These are phyloP conservation scores for Bacidia gigantensis DNA, from an alignment of 495 filamentous ascomycete species.

Conservation along the genomic window DNA sequence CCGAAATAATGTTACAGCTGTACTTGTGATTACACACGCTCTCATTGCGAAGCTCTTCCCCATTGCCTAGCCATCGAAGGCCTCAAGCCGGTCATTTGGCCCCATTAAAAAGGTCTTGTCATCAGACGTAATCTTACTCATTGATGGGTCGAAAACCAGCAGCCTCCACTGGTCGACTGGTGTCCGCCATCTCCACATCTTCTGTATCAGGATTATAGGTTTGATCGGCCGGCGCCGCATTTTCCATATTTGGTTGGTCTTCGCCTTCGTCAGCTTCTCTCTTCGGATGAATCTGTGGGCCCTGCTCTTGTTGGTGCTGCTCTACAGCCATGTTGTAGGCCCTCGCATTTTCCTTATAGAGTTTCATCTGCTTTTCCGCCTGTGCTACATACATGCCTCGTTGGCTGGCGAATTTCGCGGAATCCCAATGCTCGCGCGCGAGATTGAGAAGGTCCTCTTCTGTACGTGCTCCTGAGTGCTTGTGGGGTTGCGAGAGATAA, in stretches of 20 bases:
- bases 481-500: constrained; percentile 2
- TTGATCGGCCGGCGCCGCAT: constrained; percentile 15
- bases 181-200: constrained; percentile 20
- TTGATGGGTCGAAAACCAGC: constrained; percentile 29
- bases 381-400: constrained; percentile 28
- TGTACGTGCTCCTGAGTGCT: constrained; percentile 7
- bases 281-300: constrained; percentile 17
- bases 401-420: constrained; percentile 25
- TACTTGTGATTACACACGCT: too few relatives aligned
- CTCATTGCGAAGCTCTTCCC: too few relatives aligned
- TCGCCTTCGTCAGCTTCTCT: constrained; percentile 12
- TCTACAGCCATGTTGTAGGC: neutral
- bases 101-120: neutral
- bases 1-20: too few relatives aligned
- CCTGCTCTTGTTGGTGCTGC: neutral
- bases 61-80: too few relatives aligned
- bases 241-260: constrained; percentile 14
- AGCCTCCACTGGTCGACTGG: constrained; percentile 5
- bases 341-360: neutral
- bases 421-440: constrained; percentile 33
- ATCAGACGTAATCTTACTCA: constrained; percentile 13
- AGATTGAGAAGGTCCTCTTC: constrained; percentile 21
- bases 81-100: neutral
- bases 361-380: constrained; percentile 21
- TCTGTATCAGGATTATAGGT: neutral